Conservation (phyloP, 768 basidiomycete species). For the Epithele typhae region DNA sequence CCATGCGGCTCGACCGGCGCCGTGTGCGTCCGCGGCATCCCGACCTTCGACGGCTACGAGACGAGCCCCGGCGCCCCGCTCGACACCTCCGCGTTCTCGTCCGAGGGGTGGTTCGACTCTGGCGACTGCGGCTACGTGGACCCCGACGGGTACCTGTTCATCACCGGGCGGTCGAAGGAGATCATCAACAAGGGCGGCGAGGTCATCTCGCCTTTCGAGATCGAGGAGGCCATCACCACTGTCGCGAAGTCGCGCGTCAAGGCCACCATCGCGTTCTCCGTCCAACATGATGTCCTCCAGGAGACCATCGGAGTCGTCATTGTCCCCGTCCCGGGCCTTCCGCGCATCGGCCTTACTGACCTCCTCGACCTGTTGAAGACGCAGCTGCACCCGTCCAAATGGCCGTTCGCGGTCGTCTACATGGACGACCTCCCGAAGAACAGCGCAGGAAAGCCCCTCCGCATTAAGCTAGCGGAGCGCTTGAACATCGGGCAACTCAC, state of each 20-base stretch:
- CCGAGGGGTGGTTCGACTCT: conserved; percentile 50
- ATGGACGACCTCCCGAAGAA: conserved; percentile 46
- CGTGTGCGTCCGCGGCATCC: conserved; percentile 50
- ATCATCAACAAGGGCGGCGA: conserved; percentile 59
- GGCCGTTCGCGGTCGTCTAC: conserved; percentile 44
- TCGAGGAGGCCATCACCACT: conserved; percentile 50
- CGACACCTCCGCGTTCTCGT: conserved; percentile 44
- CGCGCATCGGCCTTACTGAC: conserved; percentile 37
- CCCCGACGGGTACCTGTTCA: conserved; percentile 40
- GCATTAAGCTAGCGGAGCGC: conserved; percentile 39
- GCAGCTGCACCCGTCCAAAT: conserved; percentile 44
- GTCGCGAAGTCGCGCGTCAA: conserved; percentile 39
- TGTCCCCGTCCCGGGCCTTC: conserved; percentile 31
- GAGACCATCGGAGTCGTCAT: conserved; percentile 44
- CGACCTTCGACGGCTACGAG: conserved; percentile 50
- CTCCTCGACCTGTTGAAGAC: conserved; percentile 41
- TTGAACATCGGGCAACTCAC: conserved; percentile 33
- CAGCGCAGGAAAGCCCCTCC: conserved; percentile 41
- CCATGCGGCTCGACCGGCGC: conserved; percentile 42
- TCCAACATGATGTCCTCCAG: conserved; percentile 44
- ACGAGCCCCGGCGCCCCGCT: conserved; percentile 38
- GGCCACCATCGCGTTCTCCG: conserved; percentile 39
- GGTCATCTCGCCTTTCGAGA: conserved; percentile 56
- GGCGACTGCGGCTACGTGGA: conserved; percentile 47
- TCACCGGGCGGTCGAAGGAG: conserved; percentile 58